Evolutionary conservation across 2,329 filamentous ascomycete species (phyloP).

Genomic region (Raffaelea ambrosiae): DNA sequence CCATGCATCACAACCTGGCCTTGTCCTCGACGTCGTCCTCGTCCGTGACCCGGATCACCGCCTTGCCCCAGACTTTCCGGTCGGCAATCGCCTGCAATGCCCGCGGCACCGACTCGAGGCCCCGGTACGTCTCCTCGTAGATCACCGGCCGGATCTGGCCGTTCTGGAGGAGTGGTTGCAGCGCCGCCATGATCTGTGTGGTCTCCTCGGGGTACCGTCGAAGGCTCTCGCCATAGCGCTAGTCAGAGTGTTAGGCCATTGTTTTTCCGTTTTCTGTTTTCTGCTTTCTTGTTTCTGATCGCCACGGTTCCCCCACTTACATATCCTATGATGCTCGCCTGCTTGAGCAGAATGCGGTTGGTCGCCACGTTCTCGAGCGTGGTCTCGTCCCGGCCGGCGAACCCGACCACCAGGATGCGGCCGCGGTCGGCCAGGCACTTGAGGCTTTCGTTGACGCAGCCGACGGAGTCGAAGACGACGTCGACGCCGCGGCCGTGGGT

Average conservation of each 20-base stretch:
- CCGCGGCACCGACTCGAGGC: conserved; percentile 37
- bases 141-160: conserved; percentile 42
- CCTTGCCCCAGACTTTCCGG: conserved; percentile 47
- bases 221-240: conserved; percentile 47
- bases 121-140: conserved; percentile 36
- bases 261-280: background rate
- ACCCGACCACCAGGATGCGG: conserved; percentile 47
- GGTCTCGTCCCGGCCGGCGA: conserved; percentile 35
- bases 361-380: conserved; percentile 30
- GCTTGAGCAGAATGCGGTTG: conserved; percentile 45
- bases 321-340: conserved; percentile 45
- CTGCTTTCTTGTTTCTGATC: no score
- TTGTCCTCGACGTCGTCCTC: conserved; percentile 14
- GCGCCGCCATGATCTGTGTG: conserved; percentile 39
- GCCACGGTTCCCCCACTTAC: no score
- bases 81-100: conserved; percentile 42
- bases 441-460: conserved; percentile 44
- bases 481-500: conserved; percentile 44
- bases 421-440: conserved; percentile 46
- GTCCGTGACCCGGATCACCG: conserved; percentile 41
- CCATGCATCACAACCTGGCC: background rate
- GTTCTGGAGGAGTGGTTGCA: conserved; percentile 36
- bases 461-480: conserved; percentile 50
- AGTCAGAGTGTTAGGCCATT: background rate
- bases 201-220: conserved; percentile 38